A percentile compares a stretch with the other conserved stretches of the same genome.
Conservation (phyloP, 768 basidiomycete genomes). For the Zangia roseola region DNA sequence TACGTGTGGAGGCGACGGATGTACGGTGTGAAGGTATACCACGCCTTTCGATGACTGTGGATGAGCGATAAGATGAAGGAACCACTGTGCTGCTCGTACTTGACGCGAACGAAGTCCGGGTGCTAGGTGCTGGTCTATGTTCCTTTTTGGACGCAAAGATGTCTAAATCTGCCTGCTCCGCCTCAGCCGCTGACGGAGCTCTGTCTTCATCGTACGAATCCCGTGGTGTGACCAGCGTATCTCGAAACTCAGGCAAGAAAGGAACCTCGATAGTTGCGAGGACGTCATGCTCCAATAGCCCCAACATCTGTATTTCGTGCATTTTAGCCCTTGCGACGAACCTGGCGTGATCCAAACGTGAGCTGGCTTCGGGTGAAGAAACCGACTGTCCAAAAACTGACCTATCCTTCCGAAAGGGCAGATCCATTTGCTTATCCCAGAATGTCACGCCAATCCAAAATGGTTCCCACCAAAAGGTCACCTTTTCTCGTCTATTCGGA, state of each 20-base stretch:
- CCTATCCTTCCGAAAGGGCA: constrained; percentile 80
- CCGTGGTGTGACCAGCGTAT: constrained; percentile 31
- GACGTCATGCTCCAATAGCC: constrained; percentile 87
- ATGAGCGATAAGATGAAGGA: constrained; percentile 36
- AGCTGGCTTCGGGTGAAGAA: not conserved
- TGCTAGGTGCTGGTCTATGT: constrained; percentile 27
- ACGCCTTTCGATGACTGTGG: constrained; percentile 39
- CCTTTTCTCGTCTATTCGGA: constrained; percentile 40
- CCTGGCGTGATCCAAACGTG: constrained; percentile 39
- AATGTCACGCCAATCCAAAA: constrained; percentile 82
- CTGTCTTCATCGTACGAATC: constrained; percentile 35
- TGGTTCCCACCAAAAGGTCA: constrained; percentile 86
- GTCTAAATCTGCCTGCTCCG: constrained; percentile 72
- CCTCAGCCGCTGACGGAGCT: constrained; percentile 50
- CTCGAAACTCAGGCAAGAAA: constrained; percentile 51
- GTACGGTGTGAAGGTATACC: constrained; percentile 43
- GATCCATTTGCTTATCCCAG: constrained; percentile 86
- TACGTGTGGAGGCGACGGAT: constrained; percentile 45
- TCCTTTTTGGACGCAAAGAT: constrained; percentile 56
- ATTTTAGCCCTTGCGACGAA: constrained; percentile 95
- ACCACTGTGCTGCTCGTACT: constrained; percentile 38
- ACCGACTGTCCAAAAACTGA: constrained; percentile 26
- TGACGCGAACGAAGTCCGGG: constrained; percentile 42
- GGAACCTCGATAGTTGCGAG: constrained; percentile 88
- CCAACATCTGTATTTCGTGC: constrained; percentile 96